Evolutionary conservation across 1,284 basidiomycete species (phyloP), one percentile per base, ranked within the genome.

Genomic region (Porodaedalea pini): DNA sequence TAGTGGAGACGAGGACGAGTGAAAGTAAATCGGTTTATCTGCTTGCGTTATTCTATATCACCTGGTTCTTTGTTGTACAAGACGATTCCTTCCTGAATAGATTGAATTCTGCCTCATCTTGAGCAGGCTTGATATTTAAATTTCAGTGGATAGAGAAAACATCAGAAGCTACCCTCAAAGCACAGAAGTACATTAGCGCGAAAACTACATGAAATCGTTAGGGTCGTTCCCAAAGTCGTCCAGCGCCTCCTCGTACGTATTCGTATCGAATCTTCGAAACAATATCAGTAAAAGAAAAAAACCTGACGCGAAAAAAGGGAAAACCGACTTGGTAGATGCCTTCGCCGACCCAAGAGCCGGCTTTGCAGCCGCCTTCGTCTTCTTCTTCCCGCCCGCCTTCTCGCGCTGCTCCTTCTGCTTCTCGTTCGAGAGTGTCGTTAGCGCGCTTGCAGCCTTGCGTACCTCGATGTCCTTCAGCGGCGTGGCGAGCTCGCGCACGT

Each of bases 361-460:
- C 70, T 89, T 94, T n/a, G 78, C 71, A 7, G 81, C 73, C 4
- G 76, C 70, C 70, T 90, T 87, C 59, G 83, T 78, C 75, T 94
- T 95, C 78, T 94, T 94, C 82, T 94, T 95, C 21, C 92, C 91
- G 62, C 83, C 86, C 0, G 85, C 78, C 72, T 90, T 92, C 49
- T 94, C 92, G 60, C 87, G 78, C 69, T 87, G 83, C 69, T 93
- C 92, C 71, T 85, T 90, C 75, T 94, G 92, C 75, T 98, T 98
- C 75, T 94, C 92, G 68, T 95, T 96, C 51, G 92, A 89, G 10
- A 97, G 76, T 1, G 90, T 86, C 17, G 90, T 92, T 54, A 98
- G 75, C 13, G 77, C 82, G 54, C 84, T 89, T 2, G 92, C 91
- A 1, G 83, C 88, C 70, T 95, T 95, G 62, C 92, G 82, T 32